Evolutionary conservation across 2,329 filamentous ascomycete species (phyloP).

Genomic region (Paecilomyces niveus): DNA sequence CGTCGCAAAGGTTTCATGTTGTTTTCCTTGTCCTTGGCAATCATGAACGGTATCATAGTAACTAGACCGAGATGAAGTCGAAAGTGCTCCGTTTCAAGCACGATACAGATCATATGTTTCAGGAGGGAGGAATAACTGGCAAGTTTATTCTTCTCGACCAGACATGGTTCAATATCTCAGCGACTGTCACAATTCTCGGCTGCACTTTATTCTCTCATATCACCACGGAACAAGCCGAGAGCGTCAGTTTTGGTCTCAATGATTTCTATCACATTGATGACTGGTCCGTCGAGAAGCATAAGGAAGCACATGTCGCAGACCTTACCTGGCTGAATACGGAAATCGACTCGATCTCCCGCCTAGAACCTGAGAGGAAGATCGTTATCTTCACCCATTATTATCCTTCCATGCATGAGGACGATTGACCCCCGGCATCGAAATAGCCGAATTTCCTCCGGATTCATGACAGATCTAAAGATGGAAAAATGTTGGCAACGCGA

Average conservation of each 20-base stretch:
- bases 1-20: slow-evolving; percentile 42
- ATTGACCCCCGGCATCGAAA: slow-evolving; percentile 23
- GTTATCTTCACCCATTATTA: slow-evolving; percentile 35
- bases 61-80: slow-evolving; percentile 17
- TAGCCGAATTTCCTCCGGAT: slow-evolving; percentile 30
- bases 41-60: slow-evolving; percentile 46
- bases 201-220: slow-evolving; percentile 48
- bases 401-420: slow-evolving; percentile 16
- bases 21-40: slow-evolving; percentile 52
- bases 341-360: slow-evolving; percentile 18
- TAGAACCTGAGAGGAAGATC: slow-evolving; percentile 28
- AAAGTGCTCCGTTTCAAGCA: slow-evolving; percentile 17
- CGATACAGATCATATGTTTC: slow-evolving; percentile 9
- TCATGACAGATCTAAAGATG: slow-evolving; percentile 35
- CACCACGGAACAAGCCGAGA: slow-evolving; percentile 25
- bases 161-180: slow-evolving; percentile 30
- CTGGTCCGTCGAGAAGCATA: slow-evolving; percentile 28
- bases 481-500: slow-evolving; percentile 33
- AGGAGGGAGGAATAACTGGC: slow-evolving; percentile 11
- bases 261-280: slow-evolving; percentile 46
- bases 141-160: slow-evolving; percentile 37
- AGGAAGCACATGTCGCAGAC: slow-evolving; percentile 23
- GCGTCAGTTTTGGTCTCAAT: slow-evolving; percentile 40
- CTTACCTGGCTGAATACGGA: slow-evolving; percentile 34
- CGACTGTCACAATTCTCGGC: slow-evolving; percentile 35